phyloP scores from a whole-genome alignment of 495 filamentous ascomycete species.

The Penicillium subrubescens region DNA sequence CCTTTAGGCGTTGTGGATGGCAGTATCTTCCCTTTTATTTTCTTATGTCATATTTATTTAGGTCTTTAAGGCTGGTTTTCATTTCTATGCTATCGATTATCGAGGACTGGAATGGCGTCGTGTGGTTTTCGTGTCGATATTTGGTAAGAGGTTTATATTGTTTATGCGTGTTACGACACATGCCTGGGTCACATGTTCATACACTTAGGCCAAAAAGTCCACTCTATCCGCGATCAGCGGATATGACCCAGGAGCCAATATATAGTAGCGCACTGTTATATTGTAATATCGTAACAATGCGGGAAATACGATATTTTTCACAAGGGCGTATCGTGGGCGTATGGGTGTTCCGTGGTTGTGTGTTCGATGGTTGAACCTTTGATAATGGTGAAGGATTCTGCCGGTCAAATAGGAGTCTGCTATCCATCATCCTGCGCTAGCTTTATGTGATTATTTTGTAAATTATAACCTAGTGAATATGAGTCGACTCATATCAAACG shows the following conservation, averaged over 20 bases:
- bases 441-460: too few relatives aligned
- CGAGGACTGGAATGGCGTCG: constrained; percentile 8
- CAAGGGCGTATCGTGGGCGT: neutral
- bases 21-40: neutral
- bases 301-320: constrained; percentile 3
- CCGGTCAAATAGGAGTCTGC: neutral
- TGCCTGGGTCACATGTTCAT: too few relatives aligned
- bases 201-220: too few relatives aligned
- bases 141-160: neutral
- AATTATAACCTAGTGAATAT: neutral
- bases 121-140: constrained; percentile 5
- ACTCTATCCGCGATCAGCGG: too few relatives aligned
- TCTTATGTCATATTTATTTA: constrained; percentile 10
- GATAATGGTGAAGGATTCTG: neutral
- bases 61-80: constrained; percentile 8
- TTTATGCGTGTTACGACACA: too few relatives aligned
- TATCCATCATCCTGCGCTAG: neutral
- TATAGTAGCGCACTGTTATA: too few relatives aligned
- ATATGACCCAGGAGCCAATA: too few relatives aligned
- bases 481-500: neutral
- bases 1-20: constrained; percentile 14
- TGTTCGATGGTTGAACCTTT: too few relatives aligned
- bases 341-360: neutral
- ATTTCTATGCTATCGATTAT: neutral
- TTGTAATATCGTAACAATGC: too few relatives aligned